A percentile compares a stretch with the other conserved stretches of the same genome.
These are phyloP conservation scores for Curvularia verruculosa DNA, from an alignment of 2,329 filamentous ascomycete genomes.

Conservation along the genomic window DNA sequence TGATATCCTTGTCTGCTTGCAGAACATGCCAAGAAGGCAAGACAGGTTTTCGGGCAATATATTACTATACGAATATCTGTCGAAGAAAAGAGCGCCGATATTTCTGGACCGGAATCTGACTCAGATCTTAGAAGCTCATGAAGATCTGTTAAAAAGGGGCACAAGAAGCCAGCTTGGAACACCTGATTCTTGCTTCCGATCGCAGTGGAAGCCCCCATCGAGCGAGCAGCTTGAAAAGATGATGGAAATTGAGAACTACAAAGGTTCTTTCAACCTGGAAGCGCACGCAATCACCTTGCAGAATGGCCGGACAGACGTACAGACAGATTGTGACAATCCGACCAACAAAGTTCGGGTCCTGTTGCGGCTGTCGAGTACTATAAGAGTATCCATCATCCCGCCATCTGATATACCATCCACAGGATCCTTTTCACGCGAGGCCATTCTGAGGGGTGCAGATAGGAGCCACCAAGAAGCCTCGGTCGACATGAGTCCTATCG, in stretches of 20 bases:
- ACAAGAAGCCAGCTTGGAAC: neutral
- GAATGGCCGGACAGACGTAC: neutral
- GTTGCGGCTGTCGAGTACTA: slow-evolving; percentile 5
- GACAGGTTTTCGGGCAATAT: slow-evolving; percentile 32
- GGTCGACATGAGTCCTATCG: slow-evolving; percentile 20
- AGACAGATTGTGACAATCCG: neutral
- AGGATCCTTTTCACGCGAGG: slow-evolving; percentile 3
- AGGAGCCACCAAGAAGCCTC: slow-evolving; percentile 1
- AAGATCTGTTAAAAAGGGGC: slow-evolving; percentile 15
- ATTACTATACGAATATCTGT: slow-evolving; percentile 34
- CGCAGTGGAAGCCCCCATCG: slow-evolving; percentile 32
- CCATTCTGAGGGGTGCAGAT: slow-evolving; percentile 12
- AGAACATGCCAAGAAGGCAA: slow-evolving; percentile 35
- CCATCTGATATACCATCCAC: slow-evolving; percentile 1
- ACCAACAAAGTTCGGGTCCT: slow-evolving; percentile 11
- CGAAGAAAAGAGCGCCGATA: slow-evolving; percentile 23
- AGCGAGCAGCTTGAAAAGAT: slow-evolving; percentile 33
- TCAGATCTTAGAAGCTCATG: slow-evolving; percentile 26
- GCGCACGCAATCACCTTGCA: slow-evolving; percentile 22
- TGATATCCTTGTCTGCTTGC: neutral
- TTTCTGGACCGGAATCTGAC: slow-evolving; percentile 38
- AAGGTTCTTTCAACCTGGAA: slow-evolving; percentile 25
- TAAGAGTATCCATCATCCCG: slow-evolving; percentile 16
- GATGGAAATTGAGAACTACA: slow-evolving; percentile 28
- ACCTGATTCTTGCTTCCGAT: slow-evolving; percentile 8